phyloP scores from a whole-genome alignment of 495 filamentous ascomycete species.

The Penicillium waksmanii region DNA sequence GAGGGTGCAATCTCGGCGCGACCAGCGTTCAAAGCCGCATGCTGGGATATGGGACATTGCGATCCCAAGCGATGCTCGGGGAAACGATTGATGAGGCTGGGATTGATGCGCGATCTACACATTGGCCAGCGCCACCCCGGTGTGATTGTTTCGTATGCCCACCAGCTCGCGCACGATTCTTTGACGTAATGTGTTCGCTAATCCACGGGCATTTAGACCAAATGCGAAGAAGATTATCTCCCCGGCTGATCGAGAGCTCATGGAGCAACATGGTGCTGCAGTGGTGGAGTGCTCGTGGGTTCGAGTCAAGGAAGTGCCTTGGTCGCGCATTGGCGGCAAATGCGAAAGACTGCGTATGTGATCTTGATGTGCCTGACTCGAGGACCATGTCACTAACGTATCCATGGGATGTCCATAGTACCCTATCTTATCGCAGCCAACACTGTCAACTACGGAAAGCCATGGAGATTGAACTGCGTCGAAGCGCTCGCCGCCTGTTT shows the following conservation, averaged over 20 bases:
- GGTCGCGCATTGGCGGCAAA: constrained; percentile 88
- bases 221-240: constrained; percentile 87
- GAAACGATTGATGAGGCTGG: constrained; percentile 87
- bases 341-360: constrained; percentile 76
- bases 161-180: constrained; percentile 9
- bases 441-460: constrained; percentile 94
- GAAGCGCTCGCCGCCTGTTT: constrained; percentile 93
- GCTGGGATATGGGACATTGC: constrained; percentile 97
- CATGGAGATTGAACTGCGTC: constrained; percentile 91
- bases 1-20: constrained; percentile 39
- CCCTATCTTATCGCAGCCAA: constrained; percentile 97
- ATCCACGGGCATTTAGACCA: constrained; percentile 52
- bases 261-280: constrained; percentile 88
- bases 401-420: constrained; percentile 40
- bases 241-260: constrained; percentile 74
- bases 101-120: constrained; percentile 89
- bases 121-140: constrained; percentile 89
- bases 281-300: constrained; percentile 99
- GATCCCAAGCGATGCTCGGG: constrained; percentile 97
- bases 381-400: constrained; percentile 12
- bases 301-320: constrained; percentile 86
- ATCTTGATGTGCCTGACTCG: background rate
- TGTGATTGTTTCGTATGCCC: constrained; percentile 80
- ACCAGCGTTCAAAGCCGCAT: constrained; percentile 85
- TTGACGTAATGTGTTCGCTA: constrained; percentile 16